A percentile compares a stretch with the other conserved stretches of the same genome.
Conservation (phyloP, 2,329 filamentous ascomycete species). For the Parafenestella ontariensis region DNA sequence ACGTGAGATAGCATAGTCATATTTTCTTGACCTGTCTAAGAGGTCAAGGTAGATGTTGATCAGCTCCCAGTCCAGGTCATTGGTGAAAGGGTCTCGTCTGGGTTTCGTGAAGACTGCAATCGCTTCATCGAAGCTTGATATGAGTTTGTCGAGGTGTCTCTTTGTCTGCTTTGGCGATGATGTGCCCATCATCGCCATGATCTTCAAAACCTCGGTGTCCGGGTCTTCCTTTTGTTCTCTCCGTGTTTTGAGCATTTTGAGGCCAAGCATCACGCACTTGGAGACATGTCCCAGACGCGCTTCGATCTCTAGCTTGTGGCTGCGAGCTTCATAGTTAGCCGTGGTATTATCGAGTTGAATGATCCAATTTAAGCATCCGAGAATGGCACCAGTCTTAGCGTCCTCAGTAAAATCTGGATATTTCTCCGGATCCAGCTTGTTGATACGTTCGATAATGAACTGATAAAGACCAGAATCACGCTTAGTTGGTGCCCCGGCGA, state of each 20-base stretch:
- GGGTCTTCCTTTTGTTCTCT: slow-evolving; percentile 50
- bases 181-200: slow-evolving; percentile 65
- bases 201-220: slow-evolving; percentile 61
- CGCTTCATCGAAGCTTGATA: slow-evolving; percentile 60
- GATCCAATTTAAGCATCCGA: slow-evolving; percentile 53
- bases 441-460: slow-evolving; percentile 62
- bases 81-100: slow-evolving; percentile 51
- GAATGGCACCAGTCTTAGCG: slow-evolving; percentile 35
- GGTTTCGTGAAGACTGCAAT: slow-evolving; percentile 57
- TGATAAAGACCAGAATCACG: slow-evolving; percentile 65
- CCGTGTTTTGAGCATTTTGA: slow-evolving; percentile 60
- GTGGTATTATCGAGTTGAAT: slow-evolving; percentile 57
- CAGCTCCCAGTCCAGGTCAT: slow-evolving; percentile 75
- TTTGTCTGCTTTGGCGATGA: slow-evolving; percentile 56
- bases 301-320: slow-evolving; percentile 63
- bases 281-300: slow-evolving; percentile 53
- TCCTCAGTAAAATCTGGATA: slow-evolving; percentile 39
- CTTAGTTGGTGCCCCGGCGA: slow-evolving; percentile 65
- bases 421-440: slow-evolving; percentile 50
- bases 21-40: slow-evolving; percentile 69
- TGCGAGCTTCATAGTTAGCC: slow-evolving; percentile 59
- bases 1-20: slow-evolving; percentile 70
- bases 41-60: slow-evolving; percentile 86
- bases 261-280: slow-evolving; percentile 51
- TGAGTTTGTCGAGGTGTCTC: slow-evolving; percentile 56